Evolutionary conservation across 75 land plant species (phyloP).

Genomic region (Cupressus sempervirens): DNA sequence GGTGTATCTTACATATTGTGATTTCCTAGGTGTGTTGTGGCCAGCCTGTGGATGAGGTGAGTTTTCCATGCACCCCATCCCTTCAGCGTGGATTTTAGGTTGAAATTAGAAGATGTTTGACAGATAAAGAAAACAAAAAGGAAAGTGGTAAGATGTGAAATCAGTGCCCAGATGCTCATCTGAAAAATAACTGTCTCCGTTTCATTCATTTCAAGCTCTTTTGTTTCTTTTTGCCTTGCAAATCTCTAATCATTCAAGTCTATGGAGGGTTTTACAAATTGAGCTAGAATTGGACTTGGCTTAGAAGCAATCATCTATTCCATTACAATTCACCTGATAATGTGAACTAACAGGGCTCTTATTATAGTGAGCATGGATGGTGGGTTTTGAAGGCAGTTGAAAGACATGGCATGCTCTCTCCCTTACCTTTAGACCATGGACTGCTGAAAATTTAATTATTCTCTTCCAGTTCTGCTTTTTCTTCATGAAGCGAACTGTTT

Average conservation of each 20-base stretch:
- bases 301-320: background rate
- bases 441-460: background rate
- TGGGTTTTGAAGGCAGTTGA: background rate
- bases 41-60: background rate
- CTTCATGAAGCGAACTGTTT: background rate
- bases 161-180: background rate
- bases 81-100: background rate
- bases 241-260: background rate
- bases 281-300: background rate
- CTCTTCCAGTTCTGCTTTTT: background rate
- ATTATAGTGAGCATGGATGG: background rate
- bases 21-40: background rate
- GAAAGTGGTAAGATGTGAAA: background rate
- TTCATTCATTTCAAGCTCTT: background rate
- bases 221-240: background rate
- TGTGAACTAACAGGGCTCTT: background rate
- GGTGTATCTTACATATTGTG: background rate
- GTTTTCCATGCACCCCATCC: background rate
- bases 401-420: background rate
- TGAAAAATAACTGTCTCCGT: background rate
- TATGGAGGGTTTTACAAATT: background rate
- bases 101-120: background rate
- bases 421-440: background rate
- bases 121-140: background rate
- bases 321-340: background rate